A percentile compares a stretch with the other conserved stretches of the same genome.
Evolutionary conservation across 306 rosid genomes (phyloP).

Genomic region (Vigna angularis): DNA sequence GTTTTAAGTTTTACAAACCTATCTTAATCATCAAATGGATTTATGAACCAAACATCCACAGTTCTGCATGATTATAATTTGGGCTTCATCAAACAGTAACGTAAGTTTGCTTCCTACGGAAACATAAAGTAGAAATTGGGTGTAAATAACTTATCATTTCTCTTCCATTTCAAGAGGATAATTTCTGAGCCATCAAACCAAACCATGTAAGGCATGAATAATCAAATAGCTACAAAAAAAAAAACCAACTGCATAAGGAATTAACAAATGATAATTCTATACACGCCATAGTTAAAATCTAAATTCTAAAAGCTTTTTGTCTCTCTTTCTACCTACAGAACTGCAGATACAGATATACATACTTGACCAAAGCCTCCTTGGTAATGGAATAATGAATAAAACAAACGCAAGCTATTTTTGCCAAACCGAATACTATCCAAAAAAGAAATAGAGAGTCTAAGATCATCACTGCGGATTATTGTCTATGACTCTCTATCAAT

Average conservation of each 20-base stretch:
- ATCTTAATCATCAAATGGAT: not conserved
- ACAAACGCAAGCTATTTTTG: constrained; percentile 36
- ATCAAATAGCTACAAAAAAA: not conserved
- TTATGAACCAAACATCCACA: not conserved
- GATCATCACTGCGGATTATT: constrained; percentile 37
- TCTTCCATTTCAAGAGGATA: not conserved
- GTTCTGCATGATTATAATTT: constrained; percentile 8
- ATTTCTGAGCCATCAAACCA: constrained; percentile 20
- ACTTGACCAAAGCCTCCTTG: constrained; percentile 39
- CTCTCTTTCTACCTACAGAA: constrained; percentile 39
- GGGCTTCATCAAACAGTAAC: not conserved
- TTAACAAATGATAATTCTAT: constrained; percentile 48
- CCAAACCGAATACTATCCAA: constrained; percentile 42
- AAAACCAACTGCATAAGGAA: constrained; percentile 43
- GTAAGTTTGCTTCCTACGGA: not conserved
- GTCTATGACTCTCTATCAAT: constrained; percentile 41
- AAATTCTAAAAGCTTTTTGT: constrained; percentile 40
- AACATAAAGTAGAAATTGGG: not conserved
- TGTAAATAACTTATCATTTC: not conserved
- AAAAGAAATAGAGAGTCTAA: constrained; percentile 40
- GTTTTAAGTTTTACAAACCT: not conserved
- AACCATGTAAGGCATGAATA: not conserved
- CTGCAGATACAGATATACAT: constrained; percentile 44
- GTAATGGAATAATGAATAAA: constrained; percentile 53
- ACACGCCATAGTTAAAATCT: constrained; percentile 48